These are phyloP conservation scores for Salvia hispanica DNA, from an alignment of 257 asterid genomes.

Conservation along the genomic window DNA sequence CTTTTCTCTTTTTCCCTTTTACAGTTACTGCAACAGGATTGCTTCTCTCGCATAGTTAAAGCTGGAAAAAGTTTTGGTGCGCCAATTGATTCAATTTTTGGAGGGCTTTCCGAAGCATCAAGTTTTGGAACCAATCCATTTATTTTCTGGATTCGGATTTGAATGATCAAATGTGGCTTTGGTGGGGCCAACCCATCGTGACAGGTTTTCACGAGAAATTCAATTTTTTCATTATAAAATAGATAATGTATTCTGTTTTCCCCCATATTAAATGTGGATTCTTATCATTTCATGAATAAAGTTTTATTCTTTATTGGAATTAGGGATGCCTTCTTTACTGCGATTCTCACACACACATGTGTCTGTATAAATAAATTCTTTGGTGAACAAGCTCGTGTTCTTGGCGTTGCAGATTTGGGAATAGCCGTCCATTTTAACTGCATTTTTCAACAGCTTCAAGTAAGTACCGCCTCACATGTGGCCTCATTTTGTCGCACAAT, in stretches of 20 bases:
- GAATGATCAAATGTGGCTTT: constrained; percentile 31
- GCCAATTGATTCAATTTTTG: constrained; percentile 34
- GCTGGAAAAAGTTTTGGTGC: constrained; percentile 17
- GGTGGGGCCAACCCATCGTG: constrained; percentile 48
- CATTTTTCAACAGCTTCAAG: constrained; percentile 30
- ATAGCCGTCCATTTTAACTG: constrained; percentile 28
- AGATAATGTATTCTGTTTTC: not conserved
- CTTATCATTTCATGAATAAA: constrained; percentile 33
- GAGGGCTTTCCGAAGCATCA: constrained; percentile 35
- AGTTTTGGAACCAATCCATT: constrained; percentile 29
- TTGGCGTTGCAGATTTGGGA: constrained; percentile 41
- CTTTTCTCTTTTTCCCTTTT: not conserved
- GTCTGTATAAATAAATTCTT: not conserved
- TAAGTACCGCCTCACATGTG: constrained; percentile 14
- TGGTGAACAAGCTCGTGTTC: constrained; percentile 27
- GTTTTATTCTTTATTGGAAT: constrained; percentile 50
- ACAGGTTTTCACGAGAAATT: constrained; percentile 23
- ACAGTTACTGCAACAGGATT: constrained; percentile 23
- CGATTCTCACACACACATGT: constrained; percentile 11
- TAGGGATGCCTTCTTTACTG: constrained; percentile 23
- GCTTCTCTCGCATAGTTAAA: constrained; percentile 15
- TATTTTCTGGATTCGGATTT: constrained; percentile 18
- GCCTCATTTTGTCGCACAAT: too few relatives aligned
- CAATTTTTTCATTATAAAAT: not conserved
- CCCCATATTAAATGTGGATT: constrained; percentile 21